Evolutionary conservation across 1,284 basidiomycete species (phyloP).

Genomic region (Cutaneotrichosporon cutaneum): DNA sequence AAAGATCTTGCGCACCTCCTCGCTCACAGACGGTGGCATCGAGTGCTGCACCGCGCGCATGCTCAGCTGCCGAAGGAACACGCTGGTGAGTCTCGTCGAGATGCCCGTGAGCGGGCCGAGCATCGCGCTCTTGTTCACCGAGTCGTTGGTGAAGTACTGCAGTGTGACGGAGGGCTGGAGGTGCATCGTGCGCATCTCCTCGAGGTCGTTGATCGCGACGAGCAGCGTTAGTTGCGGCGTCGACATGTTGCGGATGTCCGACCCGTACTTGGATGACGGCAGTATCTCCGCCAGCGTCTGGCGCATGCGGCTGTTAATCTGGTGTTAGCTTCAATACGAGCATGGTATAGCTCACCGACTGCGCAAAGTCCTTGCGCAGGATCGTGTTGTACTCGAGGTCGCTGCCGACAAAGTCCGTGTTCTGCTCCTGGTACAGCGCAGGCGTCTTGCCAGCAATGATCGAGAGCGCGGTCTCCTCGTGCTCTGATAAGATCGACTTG

Average conservation of each 20-base stretch:
- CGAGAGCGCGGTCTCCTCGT: conserved; percentile 69
- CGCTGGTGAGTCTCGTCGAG: conserved; percentile 68
- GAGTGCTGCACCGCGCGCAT: conserved; percentile 73
- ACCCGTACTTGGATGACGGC: conserved; percentile 60
- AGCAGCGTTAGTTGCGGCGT: conserved; percentile 85
- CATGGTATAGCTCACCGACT: conserved; percentile 60
- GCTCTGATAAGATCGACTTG: conserved; percentile 39
- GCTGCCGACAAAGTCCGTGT: conserved; percentile 79
- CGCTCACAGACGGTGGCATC: conserved; percentile 68
- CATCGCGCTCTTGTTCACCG: conserved; percentile 67
- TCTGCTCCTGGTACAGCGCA: conserved; percentile 74
- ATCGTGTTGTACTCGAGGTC: conserved; percentile 93
- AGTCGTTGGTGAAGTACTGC: conserved; percentile 85
- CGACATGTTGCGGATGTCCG: conserved; percentile 73
- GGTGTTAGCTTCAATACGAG: conserved; percentile 7
- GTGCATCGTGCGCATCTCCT: conserved; percentile 77
- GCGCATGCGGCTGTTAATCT: conserved; percentile 73
- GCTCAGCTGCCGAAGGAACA: conserved; percentile 67
- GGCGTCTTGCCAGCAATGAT: conserved; percentile 88
- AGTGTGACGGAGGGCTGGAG: conserved; percentile 80
- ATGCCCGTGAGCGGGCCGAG: conserved; percentile 77
- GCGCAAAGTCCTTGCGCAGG: conserved; percentile 80
- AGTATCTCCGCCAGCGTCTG: conserved; percentile 65
- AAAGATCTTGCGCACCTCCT: conserved; percentile 74
- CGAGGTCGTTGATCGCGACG: conserved; percentile 82